These are phyloP conservation scores for Dujonia santamariae DNA, from an alignment of 1,139 yeast species.

Conservation along the genomic window DNA sequence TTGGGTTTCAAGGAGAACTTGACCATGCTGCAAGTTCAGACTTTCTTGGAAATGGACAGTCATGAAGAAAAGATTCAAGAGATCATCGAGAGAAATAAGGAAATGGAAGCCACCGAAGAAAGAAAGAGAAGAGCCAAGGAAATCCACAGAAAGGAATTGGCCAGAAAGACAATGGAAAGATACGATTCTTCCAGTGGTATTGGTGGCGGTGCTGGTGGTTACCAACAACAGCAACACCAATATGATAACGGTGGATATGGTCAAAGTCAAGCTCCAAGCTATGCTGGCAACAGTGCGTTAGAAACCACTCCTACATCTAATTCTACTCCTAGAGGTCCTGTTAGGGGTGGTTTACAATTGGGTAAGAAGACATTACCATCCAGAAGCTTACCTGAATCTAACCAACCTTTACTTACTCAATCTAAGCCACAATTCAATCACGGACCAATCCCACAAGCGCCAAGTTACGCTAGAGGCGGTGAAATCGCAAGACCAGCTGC, in stretches of 20 bases:
- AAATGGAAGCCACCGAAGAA: constrained; percentile 94
- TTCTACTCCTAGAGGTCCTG: constrained; percentile 20
- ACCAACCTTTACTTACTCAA: constrained; percentile 42
- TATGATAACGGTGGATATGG: constrained; percentile 8
- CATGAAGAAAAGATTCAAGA: constrained; percentile 99
- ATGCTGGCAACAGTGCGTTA: constrained; percentile 31
- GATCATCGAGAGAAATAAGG: constrained; percentile 94
- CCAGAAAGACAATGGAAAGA: constrained; percentile 50
- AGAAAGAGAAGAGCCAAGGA: constrained; percentile 95
- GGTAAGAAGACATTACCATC: constrained; percentile 53
- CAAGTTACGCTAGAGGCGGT: not conserved
- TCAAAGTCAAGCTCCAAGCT: constrained; percentile 18
- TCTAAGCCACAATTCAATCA: constrained; percentile 21
- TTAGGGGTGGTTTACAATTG: constrained; percentile 77
- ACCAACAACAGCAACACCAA: constrained; percentile 8
- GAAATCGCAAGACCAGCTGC: constrained; percentile 13
- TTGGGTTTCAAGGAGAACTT: constrained; percentile 90
- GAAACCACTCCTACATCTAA: constrained; percentile 15
- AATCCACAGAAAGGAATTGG: constrained; percentile 83
- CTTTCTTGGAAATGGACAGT: constrained; percentile 95
- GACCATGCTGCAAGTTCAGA: constrained; percentile 76
- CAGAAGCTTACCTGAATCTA: constrained; percentile 23
- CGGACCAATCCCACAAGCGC: constrained; percentile 16
- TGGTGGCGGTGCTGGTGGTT: constrained; percentile 19
- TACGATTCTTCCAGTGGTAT: constrained; percentile 2